phyloP scores from a whole-genome alignment of 768 basidiomycete species.

The Tremella yokohamensis region DNA sequence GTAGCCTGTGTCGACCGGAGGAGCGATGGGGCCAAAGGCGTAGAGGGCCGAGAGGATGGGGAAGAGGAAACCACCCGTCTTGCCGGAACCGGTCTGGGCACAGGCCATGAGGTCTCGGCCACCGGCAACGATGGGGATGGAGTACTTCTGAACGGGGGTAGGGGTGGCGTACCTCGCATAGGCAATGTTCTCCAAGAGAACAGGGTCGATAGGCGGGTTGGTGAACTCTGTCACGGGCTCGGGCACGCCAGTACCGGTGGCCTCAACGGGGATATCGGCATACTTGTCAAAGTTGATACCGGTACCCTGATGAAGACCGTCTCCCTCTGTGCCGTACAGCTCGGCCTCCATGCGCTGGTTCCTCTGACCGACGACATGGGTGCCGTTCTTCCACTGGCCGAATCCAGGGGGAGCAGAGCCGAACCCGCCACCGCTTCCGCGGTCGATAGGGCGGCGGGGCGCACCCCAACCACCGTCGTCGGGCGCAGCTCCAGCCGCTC shows the following conservation, averaged over 20 bases:
- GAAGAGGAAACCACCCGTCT: conserved; percentile 98
- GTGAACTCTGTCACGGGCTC: conserved; percentile 86
- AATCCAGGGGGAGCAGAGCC: conserved; percentile 50
- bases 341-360: conserved; percentile 92
- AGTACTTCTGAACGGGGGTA: conserved; percentile 99
- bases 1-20: conserved; percentile 55
- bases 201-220: conserved; percentile 81
- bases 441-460: conserved; percentile 21
- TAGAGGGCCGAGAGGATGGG: conserved; percentile 96
- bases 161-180: conserved; percentile 90
- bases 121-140: conserved; percentile 91
- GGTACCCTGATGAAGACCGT: conserved; percentile 68
- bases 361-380: conserved; percentile 73
- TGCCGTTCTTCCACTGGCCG: conserved; percentile 83
- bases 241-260: conserved; percentile 93
- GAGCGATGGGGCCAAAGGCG: conserved; percentile 71
- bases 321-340: conserved; percentile 82
- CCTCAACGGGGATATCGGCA: conserved; percentile 98
- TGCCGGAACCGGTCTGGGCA: conserved; percentile 93
- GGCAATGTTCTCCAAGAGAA: conserved; percentile 90
- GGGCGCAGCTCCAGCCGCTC: conserved; percentile 21
- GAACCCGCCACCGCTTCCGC: conserved; percentile 34
- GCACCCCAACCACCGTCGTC: conserved; percentile 45
- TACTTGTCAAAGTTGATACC: conserved; percentile 99
- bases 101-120: conserved; percentile 57